Percentiles rank a stretch among this genome's conserved stretches.
These are phyloP conservation scores for Actinomortierella wolfii DNA, from an alignment of 371 early-diverging fungal species.

Conservation along the genomic window DNA sequence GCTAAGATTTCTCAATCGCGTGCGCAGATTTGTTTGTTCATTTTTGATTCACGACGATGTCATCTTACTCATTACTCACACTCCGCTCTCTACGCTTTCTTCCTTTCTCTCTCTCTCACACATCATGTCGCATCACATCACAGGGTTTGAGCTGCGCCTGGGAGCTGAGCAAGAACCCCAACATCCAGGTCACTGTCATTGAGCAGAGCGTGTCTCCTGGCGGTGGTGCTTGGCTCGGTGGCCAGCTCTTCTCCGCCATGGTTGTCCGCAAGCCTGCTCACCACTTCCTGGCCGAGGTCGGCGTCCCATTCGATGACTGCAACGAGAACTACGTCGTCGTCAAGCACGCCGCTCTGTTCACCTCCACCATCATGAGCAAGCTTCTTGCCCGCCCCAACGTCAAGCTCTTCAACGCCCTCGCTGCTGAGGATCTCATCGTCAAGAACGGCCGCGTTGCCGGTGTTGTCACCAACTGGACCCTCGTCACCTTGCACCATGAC, in stretches of 20 bases:
- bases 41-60: neutral
- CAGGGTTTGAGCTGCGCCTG: constrained; percentile 68
- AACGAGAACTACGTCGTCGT: constrained; percentile 77
- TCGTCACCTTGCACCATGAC: constrained; percentile 68
- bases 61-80: constrained; percentile 8
- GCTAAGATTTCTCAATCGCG: neutral
- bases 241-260: constrained; percentile 75
- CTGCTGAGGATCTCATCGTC: constrained; percentile 76
- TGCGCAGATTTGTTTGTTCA: neutral
- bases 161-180: constrained; percentile 70
- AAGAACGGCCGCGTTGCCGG: constrained; percentile 62
- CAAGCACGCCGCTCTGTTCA: constrained; percentile 76
- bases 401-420: constrained; percentile 80
- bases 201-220: constrained; percentile 73
- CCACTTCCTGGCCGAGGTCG: constrained; percentile 65
- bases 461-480: constrained; percentile 56
- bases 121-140: neutral
- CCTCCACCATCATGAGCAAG: constrained; percentile 76
- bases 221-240: constrained; percentile 81
- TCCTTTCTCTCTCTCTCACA: neutral
- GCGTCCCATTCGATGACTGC: constrained; percentile 72
- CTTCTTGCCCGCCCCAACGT: constrained; percentile 69
- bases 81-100: neutral
- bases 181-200: constrained; percentile 68
- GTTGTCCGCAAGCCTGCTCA: constrained; percentile 76